Evolutionary conservation across 345 rosid species (phyloP), one percentile per base, ranked within the genome.

Genomic region (Dimocarpus longan): DNA sequence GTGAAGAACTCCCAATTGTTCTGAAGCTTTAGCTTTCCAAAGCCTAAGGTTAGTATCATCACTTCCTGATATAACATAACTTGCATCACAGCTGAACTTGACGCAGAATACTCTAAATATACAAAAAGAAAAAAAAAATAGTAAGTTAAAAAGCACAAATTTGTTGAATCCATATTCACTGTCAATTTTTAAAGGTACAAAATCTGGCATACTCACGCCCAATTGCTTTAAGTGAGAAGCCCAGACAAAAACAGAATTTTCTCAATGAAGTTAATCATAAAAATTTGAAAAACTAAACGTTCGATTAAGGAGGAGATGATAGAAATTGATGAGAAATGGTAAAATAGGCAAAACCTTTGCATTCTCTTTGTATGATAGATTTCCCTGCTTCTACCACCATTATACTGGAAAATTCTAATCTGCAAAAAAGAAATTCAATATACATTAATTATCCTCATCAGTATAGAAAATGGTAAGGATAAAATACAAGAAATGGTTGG

Each of bases 1-100:
- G 56, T 90, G 96, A 75, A 91, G 83, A 72, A 97, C 93, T 87
- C 99, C 99, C 82, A 93, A 39, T 83, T 94, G 99, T 73, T 97
- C 99, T 4, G 99, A 93, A 44, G 98, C 98, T 80, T 92, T 97
- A 74, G 99, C 97, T 89, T 97, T 97, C 98, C 99, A 94, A 73
- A 97, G 80, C 87, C 98, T 88, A 71, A 97, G 89, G 82, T 97
- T 97, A 32, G 98, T 92, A 79, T 94, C 98, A 86, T 97, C 98
- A 73, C 99, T 97, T 42, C 98, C 99, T 0, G 99, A 96, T 83
- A 96, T 86, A 62, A 96, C 88, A 52, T 96, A 96, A 76, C 89
- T 90, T n/a, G 92, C 98, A 86, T 97, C 99, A 43, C 98, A 87
- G 86, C 91, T 97, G 85, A 90, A 97, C 86, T 91, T 94, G 81